Percentiles rank a stretch among this genome's conserved stretches.
Evolutionary conservation across 2,329 filamentous ascomycete species (phyloP).

Genomic region (Trichoderma koningiopsis): DNA sequence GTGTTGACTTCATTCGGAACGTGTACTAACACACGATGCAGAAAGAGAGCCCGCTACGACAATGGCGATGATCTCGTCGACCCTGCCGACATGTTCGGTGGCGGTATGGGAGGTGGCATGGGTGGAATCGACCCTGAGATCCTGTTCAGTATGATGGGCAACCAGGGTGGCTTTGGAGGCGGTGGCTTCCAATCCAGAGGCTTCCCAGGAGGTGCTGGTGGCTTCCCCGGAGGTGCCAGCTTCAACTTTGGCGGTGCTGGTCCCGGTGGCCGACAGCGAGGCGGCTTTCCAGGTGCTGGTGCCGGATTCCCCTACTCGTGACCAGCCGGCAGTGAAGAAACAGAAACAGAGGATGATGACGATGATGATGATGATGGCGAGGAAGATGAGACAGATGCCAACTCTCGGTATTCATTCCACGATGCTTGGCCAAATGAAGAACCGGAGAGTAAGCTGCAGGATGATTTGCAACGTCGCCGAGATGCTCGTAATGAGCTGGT

Average conservation of each 20-base stretch:
- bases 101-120: conserved; percentile 66
- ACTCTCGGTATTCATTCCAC: conserved; percentile 10
- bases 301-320: conserved; percentile 50
- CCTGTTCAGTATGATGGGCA: conserved; percentile 82
- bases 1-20: neutral
- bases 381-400: conserved; percentile 30
- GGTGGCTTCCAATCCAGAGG: conserved; percentile 58
- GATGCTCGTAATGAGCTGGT: conserved; percentile 44
- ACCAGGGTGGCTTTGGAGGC: conserved; percentile 58
- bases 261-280: conserved; percentile 41
- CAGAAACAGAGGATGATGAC: conserved; percentile 39
- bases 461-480: conserved; percentile 37
- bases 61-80: conserved; percentile 90
- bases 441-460: conserved; percentile 34
- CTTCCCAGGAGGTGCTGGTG: conserved; percentile 49
- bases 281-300: conserved; percentile 38
- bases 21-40: conserved; percentile 46
- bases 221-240: conserved; percentile 50
- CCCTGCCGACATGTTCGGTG: conserved; percentile 80
- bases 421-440: conserved; percentile 23
- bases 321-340: conserved; percentile 47
- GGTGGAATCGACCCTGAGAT: conserved; percentile 75
- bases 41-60: conserved; percentile 88
- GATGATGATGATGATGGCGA: conserved; percentile 36
- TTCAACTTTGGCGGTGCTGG: conserved; percentile 55